These are phyloP conservation scores for Lactarius indigo DNA, from an alignment of 768 basidiomycete genomes.

Conservation along the genomic window DNA sequence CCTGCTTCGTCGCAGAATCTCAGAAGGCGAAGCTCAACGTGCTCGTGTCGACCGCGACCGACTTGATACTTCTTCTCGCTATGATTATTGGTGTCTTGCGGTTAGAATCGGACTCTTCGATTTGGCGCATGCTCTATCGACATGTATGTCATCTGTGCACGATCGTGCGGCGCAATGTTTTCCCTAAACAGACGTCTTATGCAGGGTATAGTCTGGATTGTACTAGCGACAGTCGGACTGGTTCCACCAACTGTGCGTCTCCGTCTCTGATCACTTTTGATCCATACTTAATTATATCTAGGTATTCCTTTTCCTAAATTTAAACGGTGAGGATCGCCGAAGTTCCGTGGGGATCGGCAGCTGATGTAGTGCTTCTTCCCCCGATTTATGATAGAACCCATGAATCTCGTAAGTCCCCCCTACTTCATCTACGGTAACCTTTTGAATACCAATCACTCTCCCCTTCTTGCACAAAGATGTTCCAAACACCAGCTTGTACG, in stretches of 20 bases:
- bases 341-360: not conserved
- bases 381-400: not conserved
- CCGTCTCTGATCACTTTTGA: not conserved
- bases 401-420: conserved; percentile 1
- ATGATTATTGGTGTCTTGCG: conserved; percentile 9
- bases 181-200: not conserved
- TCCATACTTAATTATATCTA: not conserved
- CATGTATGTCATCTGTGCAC: not conserved
- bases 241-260: conserved; percentile 8
- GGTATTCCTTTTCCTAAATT: conserved; percentile 10
- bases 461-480: not conserved
- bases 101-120: not conserved
- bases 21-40: not conserved
- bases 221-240: not conserved
- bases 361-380: not conserved
- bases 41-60: conserved; percentile 1
- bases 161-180: not conserved
- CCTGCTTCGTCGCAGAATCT: not conserved
- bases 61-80: conserved; percentile 1
- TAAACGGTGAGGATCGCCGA: conserved; percentile 7
- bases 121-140: conserved; percentile 5
- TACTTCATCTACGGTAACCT: not conserved
- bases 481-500: conserved; percentile 4
- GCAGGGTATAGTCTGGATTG: conserved; percentile 4
- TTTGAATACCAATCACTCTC: not conserved